These are phyloP conservation scores for Blepharisma japonicum DNA, from an alignment of 73 alveolate genomes.

Conservation along the genomic window DNA sequence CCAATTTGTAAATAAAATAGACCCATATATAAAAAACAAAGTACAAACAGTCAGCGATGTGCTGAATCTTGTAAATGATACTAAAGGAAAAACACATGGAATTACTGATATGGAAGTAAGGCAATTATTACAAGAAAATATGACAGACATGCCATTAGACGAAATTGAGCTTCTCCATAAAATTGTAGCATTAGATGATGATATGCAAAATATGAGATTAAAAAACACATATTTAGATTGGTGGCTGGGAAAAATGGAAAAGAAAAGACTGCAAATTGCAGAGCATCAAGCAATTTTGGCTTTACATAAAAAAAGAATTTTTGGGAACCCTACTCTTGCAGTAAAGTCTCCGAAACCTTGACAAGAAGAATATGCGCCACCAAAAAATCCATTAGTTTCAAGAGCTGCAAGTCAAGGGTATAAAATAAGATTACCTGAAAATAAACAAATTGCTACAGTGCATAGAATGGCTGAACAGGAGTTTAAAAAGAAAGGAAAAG, in stretches of 20 bases:
- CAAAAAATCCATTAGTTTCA: no score
- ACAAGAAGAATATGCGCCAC: no score
- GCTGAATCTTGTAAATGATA: constrained; percentile 8
- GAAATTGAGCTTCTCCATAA: constrained; percentile 1
- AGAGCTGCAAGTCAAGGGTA: no score
- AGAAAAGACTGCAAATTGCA: background rate
- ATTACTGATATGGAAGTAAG: background rate
- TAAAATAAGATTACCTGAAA: no score
- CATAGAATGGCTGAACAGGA: no score
- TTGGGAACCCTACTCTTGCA: background rate
- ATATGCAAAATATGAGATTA: background rate
- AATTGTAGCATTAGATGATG: constrained; percentile 11
- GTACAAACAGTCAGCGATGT: constrained; percentile 13
- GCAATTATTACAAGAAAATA: background rate
- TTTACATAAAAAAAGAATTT: constrained; percentile 25
- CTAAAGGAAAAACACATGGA: background rate
- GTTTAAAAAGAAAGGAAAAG: background rate
- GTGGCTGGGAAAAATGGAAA: constrained; percentile 18
- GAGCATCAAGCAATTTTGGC: constrained; percentile 13
- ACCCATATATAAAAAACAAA: background rate
- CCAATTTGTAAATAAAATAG: background rate
- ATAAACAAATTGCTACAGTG: no score
- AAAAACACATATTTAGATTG: constrained; percentile 14
- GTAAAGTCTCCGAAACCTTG: background rate
- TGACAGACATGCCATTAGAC: background rate